phyloP scores from a whole-genome alignment of 345 rosid species.

The Eucalyptus shirleyi region DNA sequence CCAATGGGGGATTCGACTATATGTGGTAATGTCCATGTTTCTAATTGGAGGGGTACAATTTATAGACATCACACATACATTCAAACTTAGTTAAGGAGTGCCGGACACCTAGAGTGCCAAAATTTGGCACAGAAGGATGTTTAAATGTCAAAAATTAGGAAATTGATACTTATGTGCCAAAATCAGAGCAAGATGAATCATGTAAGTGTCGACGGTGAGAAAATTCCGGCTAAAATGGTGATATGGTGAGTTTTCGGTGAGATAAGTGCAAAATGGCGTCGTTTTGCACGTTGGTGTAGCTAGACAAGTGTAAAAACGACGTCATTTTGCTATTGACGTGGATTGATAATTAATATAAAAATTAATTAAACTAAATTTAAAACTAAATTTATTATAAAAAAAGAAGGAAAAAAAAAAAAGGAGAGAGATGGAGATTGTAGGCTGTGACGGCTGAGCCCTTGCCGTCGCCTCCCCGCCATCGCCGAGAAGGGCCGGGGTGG shows the following conservation, averaged over 20 bases:
- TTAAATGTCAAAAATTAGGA: fast-evolving
- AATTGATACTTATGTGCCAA: too few species aligned
- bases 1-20: not conserved
- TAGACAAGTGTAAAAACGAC: too few species aligned
- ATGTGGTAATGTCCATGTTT: not conserved
- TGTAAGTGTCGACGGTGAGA: fast-evolving
- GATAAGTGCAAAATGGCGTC: fast-evolving
- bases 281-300: fast-evolving
- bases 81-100: too few species aligned
- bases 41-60: not conserved
- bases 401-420: fast-evolving
- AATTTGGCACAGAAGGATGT: fast-evolving
- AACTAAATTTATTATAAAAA: too few species aligned
- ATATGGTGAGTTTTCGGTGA: fast-evolving
- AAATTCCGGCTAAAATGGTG: fast-evolving
- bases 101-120: too few species aligned
- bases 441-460: fast-evolving
- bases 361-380: too few species aligned
- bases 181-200: fast-evolving
- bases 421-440: fast-evolving
- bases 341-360: too few species aligned
- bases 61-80: not conserved
- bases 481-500: fast-evolving
- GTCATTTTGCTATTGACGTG: too few species aligned
- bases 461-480: fast-evolving